Evolutionary conservation across 495 filamentous ascomycete genomes (phyloP), one percentile per base, ranked within the genome.

Genomic region (Penicillium robsamsonii): DNA sequence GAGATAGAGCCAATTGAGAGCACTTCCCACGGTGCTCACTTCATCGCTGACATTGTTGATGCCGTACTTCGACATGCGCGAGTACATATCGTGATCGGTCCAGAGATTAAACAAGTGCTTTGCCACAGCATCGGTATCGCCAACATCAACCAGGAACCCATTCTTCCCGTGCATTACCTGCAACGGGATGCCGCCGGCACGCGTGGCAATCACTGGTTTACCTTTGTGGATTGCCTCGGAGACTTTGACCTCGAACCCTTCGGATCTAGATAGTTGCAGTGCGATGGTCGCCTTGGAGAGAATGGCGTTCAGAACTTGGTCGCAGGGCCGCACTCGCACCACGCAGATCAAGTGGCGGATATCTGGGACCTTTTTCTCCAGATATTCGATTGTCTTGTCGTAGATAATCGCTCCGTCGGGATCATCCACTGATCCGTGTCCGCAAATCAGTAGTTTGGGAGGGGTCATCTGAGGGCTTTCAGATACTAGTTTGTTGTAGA

Each of bases 211-310:
- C 45, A 92, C 81, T 2, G 91, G 91, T 11, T 87, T 84, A 22
- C 91, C 91, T 60, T 92, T 91, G 69, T 93, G 90, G 8, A 92
- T 77, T 25, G 89, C 91, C 69, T 96, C 91, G 0, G 87, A 91
- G 15, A 96, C 90, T 72, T 95, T 96, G 53, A 94, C 87, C 67
- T 96, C 90, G 62, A 96, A 96, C 3, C 90, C 91, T 68, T 96
- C 91, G 18, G 87, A 83, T 2, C 84, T 91, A 8, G 88, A 92
- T 17, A 96, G 81, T 69, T 96, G 91, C 37, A 93, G 77, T 1
- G 84, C 87, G 20, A 92, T 80, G 53, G 84, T 83, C 2, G 88
- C 85, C 45, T 85, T 85, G 37, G 87, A 85, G 38, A 96, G 75
- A n/a, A 96, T 70, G 0, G 87, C 85, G 63, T 94, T 92, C 63